Evolutionary conservation across 768 basidiomycete species (phyloP).

Genomic region (Cyclocybe cylindracea): DNA sequence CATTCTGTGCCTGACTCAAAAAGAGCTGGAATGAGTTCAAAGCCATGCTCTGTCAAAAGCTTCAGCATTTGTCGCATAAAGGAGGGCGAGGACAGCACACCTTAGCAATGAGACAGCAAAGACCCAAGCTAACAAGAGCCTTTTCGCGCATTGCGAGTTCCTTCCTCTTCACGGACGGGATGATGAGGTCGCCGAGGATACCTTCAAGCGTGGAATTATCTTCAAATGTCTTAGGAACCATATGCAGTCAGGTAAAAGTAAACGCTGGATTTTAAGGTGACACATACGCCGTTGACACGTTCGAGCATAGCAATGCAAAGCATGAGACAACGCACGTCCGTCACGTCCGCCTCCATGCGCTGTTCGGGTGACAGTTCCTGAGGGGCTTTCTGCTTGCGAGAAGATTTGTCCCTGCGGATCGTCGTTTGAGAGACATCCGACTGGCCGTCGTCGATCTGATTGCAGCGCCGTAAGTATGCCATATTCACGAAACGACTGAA

Average conservation of each 20-base stretch:
- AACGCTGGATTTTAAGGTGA: slow-evolving; percentile 15
- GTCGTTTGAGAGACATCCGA: slow-evolving; percentile 27
- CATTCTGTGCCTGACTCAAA: slow-evolving; percentile 69
- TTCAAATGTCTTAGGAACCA: slow-evolving; percentile 63
- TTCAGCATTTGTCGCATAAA: not conserved
- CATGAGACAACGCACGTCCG: slow-evolving; percentile 80
- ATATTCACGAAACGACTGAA: not conserved
- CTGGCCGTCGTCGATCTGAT: slow-evolving; percentile 25
- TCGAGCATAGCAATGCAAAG: slow-evolving; percentile 89
- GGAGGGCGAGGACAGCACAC: slow-evolving; percentile 28
- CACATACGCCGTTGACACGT: slow-evolving; percentile 82
- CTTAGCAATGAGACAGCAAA: slow-evolving; percentile 86
- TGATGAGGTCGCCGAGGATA: slow-evolving; percentile 81
- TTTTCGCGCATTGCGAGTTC: slow-evolving; percentile 80
- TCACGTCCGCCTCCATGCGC: slow-evolving; percentile 60
- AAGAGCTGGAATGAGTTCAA: slow-evolving; percentile 79
- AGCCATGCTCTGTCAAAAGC: slow-evolving; percentile 53
- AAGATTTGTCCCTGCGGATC: slow-evolving; percentile 27
- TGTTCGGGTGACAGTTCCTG: slow-evolving; percentile 66
- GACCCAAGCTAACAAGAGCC: slow-evolving; percentile 76
- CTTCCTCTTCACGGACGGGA: slow-evolving; percentile 89
- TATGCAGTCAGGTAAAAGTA: slow-evolving; percentile 15
- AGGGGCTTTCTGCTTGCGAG: slow-evolving; percentile 48
- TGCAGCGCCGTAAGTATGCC: not conserved
- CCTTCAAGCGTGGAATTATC: slow-evolving; percentile 82